Conservation (phyloP, 225 moss, liverwort and hornwort species). For the Antitrichia curtipendula region DNA sequence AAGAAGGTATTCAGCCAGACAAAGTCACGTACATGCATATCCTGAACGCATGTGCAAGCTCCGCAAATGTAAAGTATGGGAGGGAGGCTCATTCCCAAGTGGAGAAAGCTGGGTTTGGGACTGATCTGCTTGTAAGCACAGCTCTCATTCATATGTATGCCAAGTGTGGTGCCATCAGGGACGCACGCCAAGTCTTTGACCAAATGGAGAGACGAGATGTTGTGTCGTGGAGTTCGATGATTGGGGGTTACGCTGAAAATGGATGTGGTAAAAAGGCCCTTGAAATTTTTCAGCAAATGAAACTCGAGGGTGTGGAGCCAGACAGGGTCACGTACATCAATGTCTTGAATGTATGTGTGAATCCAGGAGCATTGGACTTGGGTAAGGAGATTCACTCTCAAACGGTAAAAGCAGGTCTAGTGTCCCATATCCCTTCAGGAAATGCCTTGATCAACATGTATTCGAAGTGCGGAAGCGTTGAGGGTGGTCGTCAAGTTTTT, state of each 20-base stretch:
- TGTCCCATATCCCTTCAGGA: neutral
- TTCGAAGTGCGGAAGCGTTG: constrained; percentile 23
- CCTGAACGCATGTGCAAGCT: constrained; percentile 16
- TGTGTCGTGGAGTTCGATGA: constrained; percentile 22
- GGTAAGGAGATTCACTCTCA: constrained; percentile 7
- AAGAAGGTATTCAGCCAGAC: constrained; percentile 4
- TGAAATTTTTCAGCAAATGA: constrained; percentile 18
- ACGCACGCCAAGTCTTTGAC: constrained; percentile 20
- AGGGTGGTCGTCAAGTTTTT: constrained; percentile 1
- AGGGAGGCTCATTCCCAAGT: constrained; percentile 1
- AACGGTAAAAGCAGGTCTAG: neutral
- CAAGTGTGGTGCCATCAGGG: constrained; percentile 13
- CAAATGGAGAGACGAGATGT: constrained; percentile 6
- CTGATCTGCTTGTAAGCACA: constrained; percentile 4
- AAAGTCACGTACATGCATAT: constrained; percentile 15
- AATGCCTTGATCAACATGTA: constrained; percentile 32
- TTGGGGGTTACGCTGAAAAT: constrained; percentile 18
- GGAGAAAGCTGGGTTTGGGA: neutral
- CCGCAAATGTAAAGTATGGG: neutral
- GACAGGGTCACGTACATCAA: constrained; percentile 15
- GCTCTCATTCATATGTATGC: constrained; percentile 29
- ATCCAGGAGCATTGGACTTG: constrained; percentile 1
- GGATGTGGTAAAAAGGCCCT: neutral
- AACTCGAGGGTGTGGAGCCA: neutral
- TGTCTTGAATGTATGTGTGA: constrained; percentile 20